These are phyloP conservation scores for Verticillium longisporum DNA, from an alignment of 2,329 filamentous ascomycete genomes.

Conservation along the genomic window DNA sequence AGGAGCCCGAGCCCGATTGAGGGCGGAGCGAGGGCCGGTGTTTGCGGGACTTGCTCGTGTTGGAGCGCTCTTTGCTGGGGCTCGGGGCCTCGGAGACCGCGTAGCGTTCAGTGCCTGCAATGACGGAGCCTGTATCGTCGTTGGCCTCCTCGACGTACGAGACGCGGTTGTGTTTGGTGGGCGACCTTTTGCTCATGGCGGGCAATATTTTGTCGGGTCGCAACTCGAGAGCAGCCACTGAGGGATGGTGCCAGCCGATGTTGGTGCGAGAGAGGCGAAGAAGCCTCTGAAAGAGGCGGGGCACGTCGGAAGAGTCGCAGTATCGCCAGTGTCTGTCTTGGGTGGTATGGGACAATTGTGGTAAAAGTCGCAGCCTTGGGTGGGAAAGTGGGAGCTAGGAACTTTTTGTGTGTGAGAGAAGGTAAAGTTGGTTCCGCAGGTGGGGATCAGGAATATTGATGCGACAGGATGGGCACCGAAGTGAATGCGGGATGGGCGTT, in stretches of 20 bases:
- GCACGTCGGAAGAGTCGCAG: constrained; percentile 7
- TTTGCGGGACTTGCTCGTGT: constrained; percentile 41
- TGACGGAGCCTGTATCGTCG: constrained; percentile 39
- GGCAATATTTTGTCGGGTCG: constrained; percentile 9
- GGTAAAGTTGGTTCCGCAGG: neutral
- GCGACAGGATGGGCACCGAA: neutral
- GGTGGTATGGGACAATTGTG: neutral
- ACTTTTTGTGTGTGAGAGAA: constrained; percentile 12
- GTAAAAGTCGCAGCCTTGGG: neutral
- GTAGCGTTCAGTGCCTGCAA: constrained; percentile 33
- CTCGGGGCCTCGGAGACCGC: constrained; percentile 39
- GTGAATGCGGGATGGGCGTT: neutral
- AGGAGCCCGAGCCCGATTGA: constrained; percentile 28
- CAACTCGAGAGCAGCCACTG: neutral
- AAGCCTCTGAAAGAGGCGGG: constrained; percentile 9
- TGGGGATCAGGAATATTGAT: neutral
- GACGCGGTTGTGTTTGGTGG: constrained; percentile 23
- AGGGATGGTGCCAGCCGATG: neutral
- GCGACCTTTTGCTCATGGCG: constrained; percentile 32
- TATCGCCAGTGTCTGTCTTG: neutral
- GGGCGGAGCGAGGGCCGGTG: constrained; percentile 20
- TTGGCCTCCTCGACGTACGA: constrained; percentile 46
- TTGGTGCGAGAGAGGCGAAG: constrained; percentile 7
- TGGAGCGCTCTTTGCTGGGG: constrained; percentile 42
- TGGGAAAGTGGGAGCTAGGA: constrained; percentile 9